Conservation (phyloP, 352 stramenopile genomes). For the Globisporangium echinulatum region DNA sequence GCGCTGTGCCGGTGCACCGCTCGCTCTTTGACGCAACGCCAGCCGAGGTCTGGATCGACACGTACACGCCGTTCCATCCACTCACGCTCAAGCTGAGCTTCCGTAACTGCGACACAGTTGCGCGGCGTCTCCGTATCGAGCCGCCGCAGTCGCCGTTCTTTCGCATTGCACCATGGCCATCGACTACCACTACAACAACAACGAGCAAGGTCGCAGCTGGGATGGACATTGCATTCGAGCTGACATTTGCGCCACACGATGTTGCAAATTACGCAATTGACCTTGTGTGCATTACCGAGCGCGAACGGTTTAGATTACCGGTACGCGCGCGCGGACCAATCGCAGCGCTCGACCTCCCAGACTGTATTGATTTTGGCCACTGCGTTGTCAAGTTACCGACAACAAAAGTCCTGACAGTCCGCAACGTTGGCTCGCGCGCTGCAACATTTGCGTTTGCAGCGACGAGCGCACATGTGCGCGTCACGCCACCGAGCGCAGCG, state of each 20-base stretch:
- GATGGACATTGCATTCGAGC: conserved; percentile 90
- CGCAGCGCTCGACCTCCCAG: conserved; percentile 86
- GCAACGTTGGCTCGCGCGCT: conserved; percentile 82
- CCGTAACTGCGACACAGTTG: conserved; percentile 89
- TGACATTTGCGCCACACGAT: conserved; percentile 90
- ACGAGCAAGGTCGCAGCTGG: conserved; percentile 87
- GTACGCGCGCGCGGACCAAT: conserved; percentile 79
- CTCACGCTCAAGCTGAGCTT: conserved; percentile 84
- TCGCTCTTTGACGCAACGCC: conserved; percentile 86
- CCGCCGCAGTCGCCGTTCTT: conserved; percentile 85
- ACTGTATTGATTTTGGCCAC: conserved; percentile 82
- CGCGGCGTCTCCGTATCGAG: conserved; percentile 87
- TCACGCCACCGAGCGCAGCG: conserved; percentile 54
- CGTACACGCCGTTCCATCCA: conserved; percentile 88
- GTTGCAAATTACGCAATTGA: conserved; percentile 85
- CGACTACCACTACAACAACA: conserved; percentile 19
- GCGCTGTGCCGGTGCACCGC: conserved; percentile 71
- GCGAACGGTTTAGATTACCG: conserved; percentile 92
- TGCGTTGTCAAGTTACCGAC: conserved; percentile 85
- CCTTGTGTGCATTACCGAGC: conserved; percentile 91
- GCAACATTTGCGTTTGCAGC: conserved; percentile 68
- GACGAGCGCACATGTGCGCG: conserved; percentile 48
- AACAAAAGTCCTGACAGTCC: conserved; percentile 77
- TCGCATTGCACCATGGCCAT: conserved; percentile 32
- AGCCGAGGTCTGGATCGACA: conserved; percentile 84